phyloP scores from a whole-genome alignment of 2,329 filamentous ascomycete genomes.

The Trichoderma simmonsii region DNA sequence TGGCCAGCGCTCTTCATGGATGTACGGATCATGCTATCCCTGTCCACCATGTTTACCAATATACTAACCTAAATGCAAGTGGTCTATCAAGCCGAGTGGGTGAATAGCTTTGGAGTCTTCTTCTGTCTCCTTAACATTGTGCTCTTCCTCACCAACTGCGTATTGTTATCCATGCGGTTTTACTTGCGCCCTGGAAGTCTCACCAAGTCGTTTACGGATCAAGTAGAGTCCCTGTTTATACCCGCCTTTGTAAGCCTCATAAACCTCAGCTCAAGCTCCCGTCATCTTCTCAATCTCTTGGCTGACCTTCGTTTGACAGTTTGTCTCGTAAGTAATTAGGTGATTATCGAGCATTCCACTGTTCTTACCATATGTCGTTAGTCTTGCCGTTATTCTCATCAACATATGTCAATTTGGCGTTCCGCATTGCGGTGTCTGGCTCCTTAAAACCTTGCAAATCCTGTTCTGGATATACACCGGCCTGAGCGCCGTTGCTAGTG shows the following conservation, averaged over 20 bases:
- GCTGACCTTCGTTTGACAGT: conserved; percentile 27
- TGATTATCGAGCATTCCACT: neutral
- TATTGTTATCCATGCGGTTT: conserved; percentile 66
- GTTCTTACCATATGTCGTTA: conserved; percentile 23
- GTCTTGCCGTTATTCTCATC: conserved; percentile 69
- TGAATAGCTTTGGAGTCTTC: conserved; percentile 56
- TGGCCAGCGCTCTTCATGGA: conserved; percentile 50
- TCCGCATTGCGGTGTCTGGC: conserved; percentile 59
- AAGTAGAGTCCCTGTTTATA: conserved; percentile 74
- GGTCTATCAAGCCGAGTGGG: conserved; percentile 43
- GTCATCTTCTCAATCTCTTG: neutral
- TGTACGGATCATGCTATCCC: neutral
- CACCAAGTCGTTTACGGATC: conserved; percentile 67
- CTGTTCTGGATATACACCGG: conserved; percentile 73
- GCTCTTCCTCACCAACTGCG: conserved; percentile 61
- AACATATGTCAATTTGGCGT: conserved; percentile 76
- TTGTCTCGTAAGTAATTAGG: conserved; percentile 40
- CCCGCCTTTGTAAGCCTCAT: conserved; percentile 53
- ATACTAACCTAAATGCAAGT: neutral
- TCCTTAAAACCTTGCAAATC: conserved; percentile 56
- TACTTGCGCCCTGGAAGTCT: conserved; percentile 68
- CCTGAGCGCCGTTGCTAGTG: conserved; percentile 64
- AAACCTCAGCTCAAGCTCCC: neutral
- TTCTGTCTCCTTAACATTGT: conserved; percentile 62
- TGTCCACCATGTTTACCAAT: neutral